phyloP scores from a whole-genome alignment of 1,284 basidiomycete species.

The Volvariella volvacea region DNA sequence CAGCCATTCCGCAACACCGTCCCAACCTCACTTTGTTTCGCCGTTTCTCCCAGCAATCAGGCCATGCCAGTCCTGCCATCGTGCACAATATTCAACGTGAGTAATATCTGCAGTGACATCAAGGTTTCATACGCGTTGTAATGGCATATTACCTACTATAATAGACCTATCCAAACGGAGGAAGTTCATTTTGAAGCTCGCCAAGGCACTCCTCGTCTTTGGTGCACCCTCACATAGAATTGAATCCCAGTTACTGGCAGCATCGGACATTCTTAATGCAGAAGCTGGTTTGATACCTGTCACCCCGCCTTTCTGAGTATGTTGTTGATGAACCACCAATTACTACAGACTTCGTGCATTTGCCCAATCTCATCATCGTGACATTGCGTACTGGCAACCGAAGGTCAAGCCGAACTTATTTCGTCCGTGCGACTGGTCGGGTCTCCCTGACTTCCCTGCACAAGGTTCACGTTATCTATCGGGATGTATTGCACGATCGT shows the following conservation, averaged over 20 bases:
- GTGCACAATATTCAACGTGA: slow-evolving; percentile 30
- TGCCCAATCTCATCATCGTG: slow-evolving; percentile 75
- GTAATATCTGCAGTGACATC: slow-evolving; percentile 1
- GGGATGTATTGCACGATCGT: slow-evolving; percentile 72
- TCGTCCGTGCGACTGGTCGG: slow-evolving; percentile 69
- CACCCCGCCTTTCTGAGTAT: background rate
- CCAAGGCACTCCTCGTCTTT: slow-evolving; percentile 74
- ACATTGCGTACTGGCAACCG: slow-evolving; percentile 63
- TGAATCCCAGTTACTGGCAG: slow-evolving; percentile 67
- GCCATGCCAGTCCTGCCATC: slow-evolving; percentile 20
- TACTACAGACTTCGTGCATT: slow-evolving; percentile 65
- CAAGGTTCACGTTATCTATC: slow-evolving; percentile 69
- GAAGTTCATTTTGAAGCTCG: slow-evolving; percentile 75
- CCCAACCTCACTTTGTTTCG: too few relatives aligned
- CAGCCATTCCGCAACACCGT: too few relatives aligned
- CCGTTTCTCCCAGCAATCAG: too few relatives aligned
- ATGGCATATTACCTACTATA: background rate
- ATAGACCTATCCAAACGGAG: slow-evolving; percentile 56
- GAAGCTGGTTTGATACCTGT: slow-evolving; percentile 27
- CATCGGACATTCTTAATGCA: slow-evolving; percentile 37
- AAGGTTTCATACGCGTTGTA: too few relatives aligned
- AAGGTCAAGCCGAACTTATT: slow-evolving; percentile 63
- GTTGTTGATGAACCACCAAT: slow-evolving; percentile 3
- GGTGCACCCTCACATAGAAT: slow-evolving; percentile 86
- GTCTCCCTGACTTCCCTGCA: slow-evolving; percentile 71